phyloP scores from a whole-genome alignment of 805 yeast species.

The Pichia paraexigua region DNA sequence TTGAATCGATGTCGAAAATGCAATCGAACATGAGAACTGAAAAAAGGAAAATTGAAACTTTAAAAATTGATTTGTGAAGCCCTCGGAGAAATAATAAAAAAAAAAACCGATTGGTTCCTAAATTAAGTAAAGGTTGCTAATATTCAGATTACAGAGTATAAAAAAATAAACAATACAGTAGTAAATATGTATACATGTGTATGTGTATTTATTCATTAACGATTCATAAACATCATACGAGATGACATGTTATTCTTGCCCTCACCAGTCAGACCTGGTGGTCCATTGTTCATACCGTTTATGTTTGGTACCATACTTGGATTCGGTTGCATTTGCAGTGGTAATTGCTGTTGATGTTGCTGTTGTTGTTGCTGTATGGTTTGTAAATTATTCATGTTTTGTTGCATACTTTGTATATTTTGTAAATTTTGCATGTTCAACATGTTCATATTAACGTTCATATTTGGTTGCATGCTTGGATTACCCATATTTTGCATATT shows the following conservation, averaged over 20 bases:
- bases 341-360: background rate
- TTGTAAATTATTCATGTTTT: background rate
- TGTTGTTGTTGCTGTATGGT: constrained; percentile 11
- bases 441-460: background rate
- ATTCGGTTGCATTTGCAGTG: background rate
- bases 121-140: background rate
- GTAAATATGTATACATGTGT: background rate
- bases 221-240: constrained; percentile 15
- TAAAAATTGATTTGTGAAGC: background rate
- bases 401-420: background rate
- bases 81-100: background rate
- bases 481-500: background rate
- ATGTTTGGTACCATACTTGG: background rate
- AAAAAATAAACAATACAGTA: background rate
- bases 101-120: background rate
- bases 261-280: constrained; percentile 9
- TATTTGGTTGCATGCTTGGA: background rate
- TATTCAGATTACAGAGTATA: background rate
- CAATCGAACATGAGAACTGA: background rate
- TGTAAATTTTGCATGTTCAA: background rate
- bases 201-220: background rate
- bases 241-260: constrained; percentile 19
- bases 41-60: background rate
- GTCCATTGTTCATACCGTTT: background rate
- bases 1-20: background rate